Evolutionary conservation across 129 eudicot species (phyloP), one percentile per base, ranked within the genome.

Genomic region (Sambucus nigra): DNA sequence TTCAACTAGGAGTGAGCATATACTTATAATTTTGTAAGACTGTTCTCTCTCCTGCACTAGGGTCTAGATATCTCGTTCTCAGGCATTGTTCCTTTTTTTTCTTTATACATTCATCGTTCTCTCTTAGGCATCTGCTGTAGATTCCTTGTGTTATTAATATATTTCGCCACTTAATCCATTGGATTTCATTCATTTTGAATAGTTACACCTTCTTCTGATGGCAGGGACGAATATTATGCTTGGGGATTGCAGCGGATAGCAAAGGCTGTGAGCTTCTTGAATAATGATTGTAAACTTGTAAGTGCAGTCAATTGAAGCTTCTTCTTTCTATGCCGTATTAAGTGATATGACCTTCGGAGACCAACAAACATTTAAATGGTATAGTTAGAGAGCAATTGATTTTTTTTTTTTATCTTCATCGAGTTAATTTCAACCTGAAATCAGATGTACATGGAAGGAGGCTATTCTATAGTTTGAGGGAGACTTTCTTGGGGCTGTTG

Each of bases 261-360:
- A 18, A 89, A 84, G 73, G 97, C 97, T 58, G 94, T 89, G 73
- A 89, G 95, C 97, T 89, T 89, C 65, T 75, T 89, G 52, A 89
- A 89, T 70, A 89, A 89, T 67, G 97, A 89, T 63, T 89, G 97
- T 72, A 89, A 89, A 80, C 83, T 89, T 57, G 97, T 89, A 82
- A 65, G 97, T 78, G 29, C 8, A 29, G 41, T 51, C 24, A 48
- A 9, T 25, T 31, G 3, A 15, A 29, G 51, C 7, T 10, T 45
- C 11, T 21, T 35, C 15, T 0, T 3, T 20, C 17, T 22, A 16
- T 20, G 19, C 27, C 11, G 55, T 48, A 51, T 40, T 12, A 6
- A 27, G 24, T 51, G 60, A 42, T 39, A 69, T 65, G 46, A 17
- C 16, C 27, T 27, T 31, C 40, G 29, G 29, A 55, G 33, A 51